These are phyloP conservation scores for Agroathelia rolfsii DNA, from an alignment of 1,284 basidiomycete species.

Conservation along the genomic window DNA sequence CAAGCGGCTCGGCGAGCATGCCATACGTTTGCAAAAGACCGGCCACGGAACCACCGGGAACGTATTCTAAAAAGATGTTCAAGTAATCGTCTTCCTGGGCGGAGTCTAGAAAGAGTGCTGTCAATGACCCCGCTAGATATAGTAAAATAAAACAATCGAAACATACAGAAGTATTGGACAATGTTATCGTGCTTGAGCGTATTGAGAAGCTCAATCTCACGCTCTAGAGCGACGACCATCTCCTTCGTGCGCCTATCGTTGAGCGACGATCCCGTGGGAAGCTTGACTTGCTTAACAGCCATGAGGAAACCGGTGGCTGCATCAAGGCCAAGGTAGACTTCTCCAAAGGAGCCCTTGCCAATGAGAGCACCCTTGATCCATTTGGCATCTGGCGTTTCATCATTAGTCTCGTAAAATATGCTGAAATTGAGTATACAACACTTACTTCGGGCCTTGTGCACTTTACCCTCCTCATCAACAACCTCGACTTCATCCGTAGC, in stretches of 20 bases:
- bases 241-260: slow-evolving; percentile 86
- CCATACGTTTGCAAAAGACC: slow-evolving; percentile 66
- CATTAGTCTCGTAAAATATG: too few relatives aligned
- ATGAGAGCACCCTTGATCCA: slow-evolving; percentile 74
- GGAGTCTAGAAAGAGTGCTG: slow-evolving; percentile 31
- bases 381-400: too few relatives aligned
- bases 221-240: slow-evolving; percentile 81
- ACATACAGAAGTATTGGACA: slow-evolving; percentile 65
- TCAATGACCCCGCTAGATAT: background rate
- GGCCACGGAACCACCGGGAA: slow-evolving; percentile 68
- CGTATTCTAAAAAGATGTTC: slow-evolving; percentile 79
- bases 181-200: slow-evolving; percentile 70
- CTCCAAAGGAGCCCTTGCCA: slow-evolving; percentile 64
- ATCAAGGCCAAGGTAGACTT: slow-evolving; percentile 70
- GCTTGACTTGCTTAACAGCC: slow-evolving; percentile 76
- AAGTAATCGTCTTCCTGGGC: slow-evolving; percentile 53
- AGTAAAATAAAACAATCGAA: slow-evolving; percentile 7
- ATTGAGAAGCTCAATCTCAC: slow-evolving; percentile 71
- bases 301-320: slow-evolving; percentile 62
- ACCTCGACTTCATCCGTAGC: slow-evolving; percentile 28
- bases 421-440: too few relatives aligned
- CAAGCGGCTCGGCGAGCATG: slow-evolving; percentile 41
- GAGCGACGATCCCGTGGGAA: slow-evolving; percentile 58
- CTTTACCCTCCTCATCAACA: slow-evolving; percentile 21
- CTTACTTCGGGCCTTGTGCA: slow-evolving; percentile 21